Base-by-base conservation (phyloP, 2,329 filamentous ascomycete genomes). In the Clarireedia homoeocarpa region DNA sequence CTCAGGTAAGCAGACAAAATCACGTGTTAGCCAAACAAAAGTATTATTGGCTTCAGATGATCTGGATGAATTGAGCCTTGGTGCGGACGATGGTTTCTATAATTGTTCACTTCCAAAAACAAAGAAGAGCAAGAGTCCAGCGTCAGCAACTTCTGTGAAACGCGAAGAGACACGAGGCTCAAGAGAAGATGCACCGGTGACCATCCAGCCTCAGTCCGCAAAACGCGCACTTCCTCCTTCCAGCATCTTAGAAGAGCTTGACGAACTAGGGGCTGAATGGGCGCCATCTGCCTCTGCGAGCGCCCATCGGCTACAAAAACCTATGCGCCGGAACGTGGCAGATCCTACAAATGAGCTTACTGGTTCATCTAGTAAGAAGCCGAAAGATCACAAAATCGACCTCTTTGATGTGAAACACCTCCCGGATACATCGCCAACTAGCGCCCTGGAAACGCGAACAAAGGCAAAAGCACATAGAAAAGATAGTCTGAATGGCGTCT, bases 31-130 rank as follows among this genome's bases (percentile, higher is more conserved):
- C 2, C 47, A 27, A 24, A 15, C 48, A 39, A 47, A 12, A 6
- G 26, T 46, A n/a, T 15, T 48, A 3, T 26, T 56, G 4, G 50
- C 53, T 24, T 53, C 51, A 6, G 62, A 65, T 20, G 65, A 65
- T 15, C 30, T 63, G n/a, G 66, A 68, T 42, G 66, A 67, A 50
- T 57, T 68, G 9, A 67, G 64, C 52, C 53, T 67, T 20, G 38
- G 36, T 4, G 48, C 54, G 12, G 61, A 65, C n/a, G 65, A 63
- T 5, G 59, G 64, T 52, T 38, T 64, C 14, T 45, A 64, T 6
- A 42, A 65, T 5, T 62, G 59, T 12, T 62, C 66, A 3, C 50
- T 46, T 15, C 55, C 59, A 26, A 61, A 30, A 15, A 46, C 17
- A 9, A 17, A 23, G 5, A 48, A 40, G 20, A 20, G 39, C 12